phyloP scores from a whole-genome alignment of 2,329 filamentous ascomycete species.

The Fusarium heterosporum region DNA sequence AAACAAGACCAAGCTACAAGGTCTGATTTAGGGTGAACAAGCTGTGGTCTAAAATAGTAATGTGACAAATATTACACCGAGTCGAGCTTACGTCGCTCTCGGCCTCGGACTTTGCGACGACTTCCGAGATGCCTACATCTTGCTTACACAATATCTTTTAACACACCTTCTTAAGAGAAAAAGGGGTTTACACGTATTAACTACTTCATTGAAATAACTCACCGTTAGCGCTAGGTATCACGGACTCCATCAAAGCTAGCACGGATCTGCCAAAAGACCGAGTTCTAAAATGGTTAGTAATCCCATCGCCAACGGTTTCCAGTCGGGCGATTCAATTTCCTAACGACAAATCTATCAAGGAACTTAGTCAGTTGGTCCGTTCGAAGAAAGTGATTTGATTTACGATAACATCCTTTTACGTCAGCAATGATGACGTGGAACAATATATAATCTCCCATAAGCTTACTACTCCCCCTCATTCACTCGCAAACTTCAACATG shows the following conservation, averaged over 20 bases:
- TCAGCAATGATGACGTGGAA: constrained; percentile 16
- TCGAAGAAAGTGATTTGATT: background rate
- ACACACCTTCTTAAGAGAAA: background rate
- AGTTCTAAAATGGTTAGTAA: no score
- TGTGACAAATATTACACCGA: background rate
- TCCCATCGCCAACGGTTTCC: no score
- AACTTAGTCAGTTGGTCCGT: background rate
- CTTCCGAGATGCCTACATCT: background rate
- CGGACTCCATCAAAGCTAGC: no score
- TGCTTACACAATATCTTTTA: background rate
- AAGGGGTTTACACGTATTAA: no score
- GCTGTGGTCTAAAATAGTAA: background rate
- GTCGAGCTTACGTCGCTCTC: fast-evolving
- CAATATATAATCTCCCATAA: background rate
- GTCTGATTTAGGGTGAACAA: background rate
- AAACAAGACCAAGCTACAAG: background rate
- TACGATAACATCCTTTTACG: background rate
- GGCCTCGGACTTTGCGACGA: background rate
- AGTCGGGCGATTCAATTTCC: no score
- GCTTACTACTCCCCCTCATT: background rate
- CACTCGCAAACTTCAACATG: background rate
- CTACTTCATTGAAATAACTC: no score
- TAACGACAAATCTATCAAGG: no score
- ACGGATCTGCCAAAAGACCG: no score
- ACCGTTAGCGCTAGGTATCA: no score